Base-by-base conservation (phyloP, 1,139 yeast genomes). In the Saccharomyces hybrid region DNA sequence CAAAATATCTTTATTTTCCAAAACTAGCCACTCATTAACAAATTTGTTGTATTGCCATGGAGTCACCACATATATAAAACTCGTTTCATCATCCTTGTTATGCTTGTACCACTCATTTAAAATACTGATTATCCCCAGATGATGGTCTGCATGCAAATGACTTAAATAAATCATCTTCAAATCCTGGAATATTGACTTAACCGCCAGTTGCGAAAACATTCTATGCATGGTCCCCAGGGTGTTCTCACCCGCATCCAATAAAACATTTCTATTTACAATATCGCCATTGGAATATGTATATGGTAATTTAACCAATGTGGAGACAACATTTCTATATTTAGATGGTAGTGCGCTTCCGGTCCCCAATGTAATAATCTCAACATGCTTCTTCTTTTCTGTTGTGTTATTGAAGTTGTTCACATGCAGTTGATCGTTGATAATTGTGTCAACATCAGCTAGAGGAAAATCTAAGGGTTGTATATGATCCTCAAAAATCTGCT, bases 61-160 rank as follows among this genome's bases (percentile, higher is more conserved):
- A 0, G 83, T 78, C 1, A 90, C 75, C 47, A 93, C 70, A 61
- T 78, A 81, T 60, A 77, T 69, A 59, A 57, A 72, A n/a, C 71
- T 65, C n/a, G 68, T 60, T n/a, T 54, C 57, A 27, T 67, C 65
- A 9, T 64, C 61, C 23, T 59, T 55, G 48, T 71, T 71, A 58
- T 65, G 61, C 27, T 74, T 70, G 56, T 80, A 76, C 97, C 97
- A 89, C 60, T 81, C 81, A 46, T 77, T 77, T 32, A 93, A 76
- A 8, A 93, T 70, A 2, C 91, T 79, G 6, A 86, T 72, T 3
- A 88, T 77, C 0, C 99, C 99, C 49, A 93, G 73, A 69, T 93
- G 98, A 68, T 95, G 99, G 67, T 95, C 99, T 0, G 99, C 99
- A 72, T 95, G 99, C 61, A 93, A 75, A 73, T 95, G 99, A 62